These are phyloP conservation scores for Xanthoceras sorbifolium DNA, from an alignment of 345 rosid species.

Conservation along the genomic window DNA sequence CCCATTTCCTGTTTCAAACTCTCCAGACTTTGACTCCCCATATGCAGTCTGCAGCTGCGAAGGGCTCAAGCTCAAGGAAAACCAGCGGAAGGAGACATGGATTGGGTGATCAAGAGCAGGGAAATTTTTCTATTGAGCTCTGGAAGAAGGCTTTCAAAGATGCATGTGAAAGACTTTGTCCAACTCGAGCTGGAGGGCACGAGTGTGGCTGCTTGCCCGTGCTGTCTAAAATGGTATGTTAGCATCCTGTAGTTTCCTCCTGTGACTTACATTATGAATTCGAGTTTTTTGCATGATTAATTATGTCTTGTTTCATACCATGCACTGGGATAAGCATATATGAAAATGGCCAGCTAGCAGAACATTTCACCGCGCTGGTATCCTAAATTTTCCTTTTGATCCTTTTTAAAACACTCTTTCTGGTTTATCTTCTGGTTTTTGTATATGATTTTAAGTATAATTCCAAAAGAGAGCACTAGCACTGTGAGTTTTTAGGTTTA, in stretches of 20 bases:
- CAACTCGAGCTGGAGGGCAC: conserved; percentile 75
- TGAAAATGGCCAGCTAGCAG: not conserved
- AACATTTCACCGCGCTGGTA: not conserved
- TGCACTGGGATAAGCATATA: not conserved
- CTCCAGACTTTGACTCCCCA: conserved; percentile 81
- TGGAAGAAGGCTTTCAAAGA: conserved; percentile 95
- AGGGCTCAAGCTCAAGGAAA: conserved; percentile 62
- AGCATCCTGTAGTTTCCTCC: conserved; percentile 6
- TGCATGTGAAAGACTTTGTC: conserved; percentile 91
- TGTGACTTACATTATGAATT: not conserved
- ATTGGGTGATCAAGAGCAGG: conserved; percentile 66
- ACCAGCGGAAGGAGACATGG: conserved; percentile 48
- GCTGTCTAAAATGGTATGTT: conserved; percentile 74
- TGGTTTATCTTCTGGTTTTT: too few species aligned
- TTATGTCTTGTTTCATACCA: not conserved
- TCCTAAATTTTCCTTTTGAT: not conserved
- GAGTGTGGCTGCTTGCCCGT: conserved; percentile 89
- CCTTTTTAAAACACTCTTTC: not conserved
- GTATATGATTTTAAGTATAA: too few species aligned
- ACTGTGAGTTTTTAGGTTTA: too few species aligned
- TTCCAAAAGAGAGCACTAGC: too few species aligned
- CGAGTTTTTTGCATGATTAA: not conserved
- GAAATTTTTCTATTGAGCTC: conserved; percentile 66
- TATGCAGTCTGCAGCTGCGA: conserved; percentile 77
- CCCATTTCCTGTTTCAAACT: conserved; percentile 12